Conservation (phyloP, 345 rosid species). For the Eucalyptus erythrocorys region DNA sequence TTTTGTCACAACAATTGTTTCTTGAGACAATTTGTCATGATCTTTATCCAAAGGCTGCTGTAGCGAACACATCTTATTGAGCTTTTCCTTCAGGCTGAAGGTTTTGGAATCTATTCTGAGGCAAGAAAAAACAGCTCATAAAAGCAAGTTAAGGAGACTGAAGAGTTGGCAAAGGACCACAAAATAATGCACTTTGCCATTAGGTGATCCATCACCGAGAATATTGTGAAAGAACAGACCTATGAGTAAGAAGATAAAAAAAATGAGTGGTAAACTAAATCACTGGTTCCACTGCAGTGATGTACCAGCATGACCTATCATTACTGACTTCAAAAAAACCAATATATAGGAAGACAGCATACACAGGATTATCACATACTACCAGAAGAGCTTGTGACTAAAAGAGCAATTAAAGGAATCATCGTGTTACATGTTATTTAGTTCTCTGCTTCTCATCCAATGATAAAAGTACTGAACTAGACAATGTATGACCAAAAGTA, state of each 20-base stretch:
- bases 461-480: background rate
- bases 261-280: background rate
- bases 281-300: background rate
- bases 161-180: background rate
- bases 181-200: background rate
- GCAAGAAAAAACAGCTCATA: constrained; percentile 14
- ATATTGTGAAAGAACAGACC: background rate
- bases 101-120: constrained; percentile 95
- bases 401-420: background rate
- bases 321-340: background rate
- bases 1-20: constrained; percentile 14
- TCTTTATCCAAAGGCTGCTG: constrained; percentile 16
- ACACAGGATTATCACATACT: background rate
- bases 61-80: constrained; percentile 31
- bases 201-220: background rate
- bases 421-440: background rate
- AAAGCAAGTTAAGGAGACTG: background rate
- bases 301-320: background rate
- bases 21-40: constrained; percentile 21
- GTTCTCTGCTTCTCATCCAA: background rate
- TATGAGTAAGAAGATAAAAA: background rate
- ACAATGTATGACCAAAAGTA: background rate
- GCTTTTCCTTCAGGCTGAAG: constrained; percentile 44
- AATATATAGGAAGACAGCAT: background rate
- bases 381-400: background rate